Evolutionary conservation across 352 stramenopile genomes (phyloP).

Genomic region (Aphanomyces stellatus): DNA sequence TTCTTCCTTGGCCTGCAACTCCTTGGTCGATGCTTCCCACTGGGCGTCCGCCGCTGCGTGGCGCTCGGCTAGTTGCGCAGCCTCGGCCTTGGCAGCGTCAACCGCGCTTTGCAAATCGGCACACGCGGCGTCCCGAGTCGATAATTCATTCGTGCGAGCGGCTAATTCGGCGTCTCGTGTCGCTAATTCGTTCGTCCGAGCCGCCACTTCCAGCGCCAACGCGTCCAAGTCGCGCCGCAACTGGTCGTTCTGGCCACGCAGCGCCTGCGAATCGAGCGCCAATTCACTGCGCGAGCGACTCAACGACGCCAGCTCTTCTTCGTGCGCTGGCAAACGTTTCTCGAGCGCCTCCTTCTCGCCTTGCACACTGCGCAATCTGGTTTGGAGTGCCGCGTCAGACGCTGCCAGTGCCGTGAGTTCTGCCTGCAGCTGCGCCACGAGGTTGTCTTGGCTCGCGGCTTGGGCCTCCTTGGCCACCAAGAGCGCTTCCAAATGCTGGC

Average conservation of each 20-base stretch:
- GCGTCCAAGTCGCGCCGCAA: not conserved
- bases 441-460: not conserved
- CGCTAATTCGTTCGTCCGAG: not conserved
- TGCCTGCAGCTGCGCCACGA: not conserved
- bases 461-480: not conserved
- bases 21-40: not conserved
- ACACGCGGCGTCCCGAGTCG: no score
- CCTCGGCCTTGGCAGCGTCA: not conserved
- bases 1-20: slow-evolving; percentile 3
- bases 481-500: not conserved
- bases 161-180: not conserved
- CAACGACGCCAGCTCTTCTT: not conserved
- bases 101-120: not conserved
- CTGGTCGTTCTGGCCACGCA: not conserved
- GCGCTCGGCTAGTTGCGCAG: not conserved
- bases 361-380: not conserved
- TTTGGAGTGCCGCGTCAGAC: not conserved
- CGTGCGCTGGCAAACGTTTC: not conserved
- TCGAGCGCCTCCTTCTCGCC: slow-evolving; percentile 1
- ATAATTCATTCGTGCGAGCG: no score
- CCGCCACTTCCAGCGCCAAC: not conserved
- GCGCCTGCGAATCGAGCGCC: not conserved
- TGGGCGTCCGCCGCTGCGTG: not conserved
- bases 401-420: not conserved
- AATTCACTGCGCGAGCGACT: not conserved